These are phyloP conservation scores for Leccinum longicurvipes DNA, from an alignment of 768 basidiomycete species.

Conservation along the genomic window DNA sequence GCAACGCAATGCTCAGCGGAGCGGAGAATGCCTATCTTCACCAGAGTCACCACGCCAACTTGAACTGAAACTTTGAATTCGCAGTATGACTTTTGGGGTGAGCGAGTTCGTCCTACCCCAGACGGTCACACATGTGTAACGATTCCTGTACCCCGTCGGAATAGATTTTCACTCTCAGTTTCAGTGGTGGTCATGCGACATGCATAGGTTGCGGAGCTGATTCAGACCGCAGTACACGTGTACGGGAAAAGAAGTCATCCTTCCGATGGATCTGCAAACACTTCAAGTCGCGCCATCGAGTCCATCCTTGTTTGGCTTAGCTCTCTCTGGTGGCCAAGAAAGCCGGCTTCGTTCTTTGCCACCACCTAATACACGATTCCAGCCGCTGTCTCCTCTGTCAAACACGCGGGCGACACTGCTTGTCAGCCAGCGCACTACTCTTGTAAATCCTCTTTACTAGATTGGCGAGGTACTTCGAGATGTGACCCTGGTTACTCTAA, in stretches of 20 bases:
- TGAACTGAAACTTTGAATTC: not conserved
- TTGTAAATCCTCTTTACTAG: not conserved
- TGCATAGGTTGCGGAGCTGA: not conserved
- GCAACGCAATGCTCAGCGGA: not conserved
- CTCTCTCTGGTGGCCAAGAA: not conserved
- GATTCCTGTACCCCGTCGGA: not conserved
- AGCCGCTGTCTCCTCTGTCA: not conserved
- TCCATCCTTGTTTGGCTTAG: not conserved
- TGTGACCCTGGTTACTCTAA: not conserved
- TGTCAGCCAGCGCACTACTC: not conserved
- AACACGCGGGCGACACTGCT: not conserved
- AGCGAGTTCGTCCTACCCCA: not conserved
- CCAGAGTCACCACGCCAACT: not conserved
- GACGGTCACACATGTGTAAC: not conserved
- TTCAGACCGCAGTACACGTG: not conserved
- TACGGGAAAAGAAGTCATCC: not conserved
- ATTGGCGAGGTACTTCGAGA: not conserved
- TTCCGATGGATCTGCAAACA: not conserved
- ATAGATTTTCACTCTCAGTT: not conserved
- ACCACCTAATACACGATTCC: not conserved
- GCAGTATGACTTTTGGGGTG: not conserved
- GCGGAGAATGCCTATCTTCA: not conserved
- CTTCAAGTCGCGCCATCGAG: not conserved
- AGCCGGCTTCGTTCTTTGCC: not conserved
- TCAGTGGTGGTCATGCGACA: not conserved